These are phyloP conservation scores for Diaporthe ampelina DNA, from an alignment of 2,329 filamentous ascomycete genomes.

Conservation along the genomic window DNA sequence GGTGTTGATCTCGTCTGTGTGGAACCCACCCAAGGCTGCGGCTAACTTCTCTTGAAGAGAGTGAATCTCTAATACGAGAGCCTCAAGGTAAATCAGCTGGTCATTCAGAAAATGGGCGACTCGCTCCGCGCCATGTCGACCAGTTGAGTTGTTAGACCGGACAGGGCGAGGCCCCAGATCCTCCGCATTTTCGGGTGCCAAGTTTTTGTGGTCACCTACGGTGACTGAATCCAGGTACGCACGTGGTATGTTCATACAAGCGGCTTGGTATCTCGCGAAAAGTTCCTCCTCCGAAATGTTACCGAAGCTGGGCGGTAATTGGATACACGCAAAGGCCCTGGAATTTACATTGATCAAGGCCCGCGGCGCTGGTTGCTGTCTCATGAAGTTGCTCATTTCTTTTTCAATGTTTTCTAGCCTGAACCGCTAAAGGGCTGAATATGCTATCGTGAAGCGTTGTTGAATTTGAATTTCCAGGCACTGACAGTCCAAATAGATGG, in stretches of 20 bases:
- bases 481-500: not conserved
- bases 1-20: not conserved
- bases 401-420: not conserved
- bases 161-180: not conserved
- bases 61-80: not conserved
- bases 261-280: not conserved
- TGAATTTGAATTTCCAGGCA: not conserved
- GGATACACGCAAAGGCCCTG: not conserved
- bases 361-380: no score
- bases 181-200: not conserved
- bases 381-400: not conserved
- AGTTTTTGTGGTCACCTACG: not conserved
- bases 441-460: not conserved
- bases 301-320: not conserved
- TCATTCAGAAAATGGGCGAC: conserved; percentile 1
- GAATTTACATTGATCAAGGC: not conserved
- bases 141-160: not conserved
- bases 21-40: not conserved
- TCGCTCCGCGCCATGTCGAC: not conserved
- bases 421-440: not conserved
- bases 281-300: not conserved
- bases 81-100: not conserved
- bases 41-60: not conserved
- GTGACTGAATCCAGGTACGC: not conserved
- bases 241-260: not conserved